Conservation (phyloP, 1,284 basidiomycete species). For the Puccinia triticina region DNA sequence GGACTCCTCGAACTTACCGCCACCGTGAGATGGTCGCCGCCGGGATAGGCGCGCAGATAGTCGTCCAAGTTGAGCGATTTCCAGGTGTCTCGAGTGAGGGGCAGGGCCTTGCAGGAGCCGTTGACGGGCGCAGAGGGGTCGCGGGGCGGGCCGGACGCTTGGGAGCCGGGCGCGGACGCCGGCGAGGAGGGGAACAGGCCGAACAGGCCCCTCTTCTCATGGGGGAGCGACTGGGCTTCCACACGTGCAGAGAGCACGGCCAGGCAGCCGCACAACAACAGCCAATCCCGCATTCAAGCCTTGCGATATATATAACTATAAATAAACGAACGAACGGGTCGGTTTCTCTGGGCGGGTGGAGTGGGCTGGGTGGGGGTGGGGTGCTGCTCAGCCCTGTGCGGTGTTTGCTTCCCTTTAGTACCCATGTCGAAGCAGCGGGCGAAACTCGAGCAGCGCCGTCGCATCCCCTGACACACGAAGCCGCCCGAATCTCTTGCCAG, state of each 20-base stretch:
- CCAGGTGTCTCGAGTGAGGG: conserved; percentile 46
- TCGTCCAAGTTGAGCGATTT: conserved; percentile 33
- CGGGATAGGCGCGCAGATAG: conserved; percentile 41
- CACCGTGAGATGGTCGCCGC: conserved; percentile 36
- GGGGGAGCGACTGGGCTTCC: background rate
- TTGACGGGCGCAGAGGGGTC: conserved; percentile 37
- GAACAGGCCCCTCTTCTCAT: background rate
- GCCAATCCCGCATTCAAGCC: background rate
- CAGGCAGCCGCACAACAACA: background rate
- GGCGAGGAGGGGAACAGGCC: background rate
- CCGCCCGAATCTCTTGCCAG: background rate
- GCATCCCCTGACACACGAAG: conserved; percentile 9
- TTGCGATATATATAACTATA: background rate
- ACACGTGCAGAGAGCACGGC: background rate
- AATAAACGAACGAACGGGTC: background rate
- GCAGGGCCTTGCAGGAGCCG: conserved; percentile 26
- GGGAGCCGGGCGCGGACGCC: background rate
- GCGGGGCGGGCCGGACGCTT: conserved; percentile 27
- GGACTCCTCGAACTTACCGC: conserved; percentile 21
- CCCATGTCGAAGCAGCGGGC: too few species aligned
- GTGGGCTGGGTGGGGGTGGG: too few species aligned
- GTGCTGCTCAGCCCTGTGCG: too few species aligned
- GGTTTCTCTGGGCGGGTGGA: too few species aligned
- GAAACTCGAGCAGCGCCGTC: background rate
- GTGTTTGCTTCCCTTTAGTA: too few species aligned